A percentile compares a stretch with the other conserved stretches of the same genome.
phyloP scores from a whole-genome alignment of 2,329 filamentous ascomycete genomes.

The Paraconiothyrium brasiliense region DNA sequence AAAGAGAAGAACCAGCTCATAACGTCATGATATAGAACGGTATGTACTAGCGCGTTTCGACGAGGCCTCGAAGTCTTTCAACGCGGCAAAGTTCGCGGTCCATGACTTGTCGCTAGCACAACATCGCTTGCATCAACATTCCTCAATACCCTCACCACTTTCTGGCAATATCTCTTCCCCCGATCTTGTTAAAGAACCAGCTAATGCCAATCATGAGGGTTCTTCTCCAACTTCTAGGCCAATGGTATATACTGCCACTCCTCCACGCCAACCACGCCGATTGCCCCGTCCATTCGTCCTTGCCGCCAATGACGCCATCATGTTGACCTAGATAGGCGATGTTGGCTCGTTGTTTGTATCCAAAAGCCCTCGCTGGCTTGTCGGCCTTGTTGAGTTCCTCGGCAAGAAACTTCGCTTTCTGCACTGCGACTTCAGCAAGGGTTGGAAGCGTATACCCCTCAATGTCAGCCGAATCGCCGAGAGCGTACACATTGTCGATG shows the following conservation, averaged over 20 bases:
- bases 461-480: slow-evolving; percentile 12
- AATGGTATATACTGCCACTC: slow-evolving; percentile 13
- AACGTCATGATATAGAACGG: background rate
- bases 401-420: slow-evolving; percentile 10
- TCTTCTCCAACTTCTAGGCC: slow-evolving; percentile 11
- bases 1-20: background rate
- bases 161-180: slow-evolving; percentile 12
- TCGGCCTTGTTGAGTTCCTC: slow-evolving; percentile 2
- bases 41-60: background rate
- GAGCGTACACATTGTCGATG: slow-evolving; percentile 6
- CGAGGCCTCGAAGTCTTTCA: background rate
- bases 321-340: slow-evolving; percentile 12
- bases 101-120: too few relatives aligned
- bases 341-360: slow-evolving; percentile 8
- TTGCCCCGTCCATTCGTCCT: slow-evolving; percentile 11
- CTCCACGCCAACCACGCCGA: slow-evolving; percentile 13
- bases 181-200: slow-evolving; percentile 12
- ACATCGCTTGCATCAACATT: background rate
- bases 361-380: background rate
- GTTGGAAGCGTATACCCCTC: slow-evolving; percentile 8
- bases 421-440: slow-evolving; percentile 9
- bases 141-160: background rate
- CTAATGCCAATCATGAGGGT: slow-evolving; percentile 11
- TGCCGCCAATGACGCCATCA: slow-evolving; percentile 8
- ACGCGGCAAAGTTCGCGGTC: background rate